phyloP scores from a whole-genome alignment of 2,329 filamentous ascomycete species.

The Stagonosporopsis chrysanthemi region DNA sequence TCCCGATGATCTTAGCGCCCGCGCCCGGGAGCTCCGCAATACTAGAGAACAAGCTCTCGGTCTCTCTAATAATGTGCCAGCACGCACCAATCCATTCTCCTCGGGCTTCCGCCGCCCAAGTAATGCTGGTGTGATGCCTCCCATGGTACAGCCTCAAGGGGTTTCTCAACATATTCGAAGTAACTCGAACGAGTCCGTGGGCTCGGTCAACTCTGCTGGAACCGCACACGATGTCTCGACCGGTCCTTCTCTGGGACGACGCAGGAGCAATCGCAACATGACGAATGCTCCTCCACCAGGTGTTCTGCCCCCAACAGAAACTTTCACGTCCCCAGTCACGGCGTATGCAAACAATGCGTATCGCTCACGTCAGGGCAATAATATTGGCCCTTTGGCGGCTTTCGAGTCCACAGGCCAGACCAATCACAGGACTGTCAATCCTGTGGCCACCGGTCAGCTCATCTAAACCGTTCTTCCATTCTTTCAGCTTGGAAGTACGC shows the following conservation, averaged over 20 bases:
- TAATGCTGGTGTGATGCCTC: slow-evolving; percentile 29
- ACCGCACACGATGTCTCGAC: slow-evolving; percentile 36
- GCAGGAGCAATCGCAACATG: slow-evolving; percentile 48
- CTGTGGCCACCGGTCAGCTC: slow-evolving; percentile 45
- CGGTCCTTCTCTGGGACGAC: slow-evolving; percentile 41
- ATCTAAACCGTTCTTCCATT: slow-evolving; percentile 29
- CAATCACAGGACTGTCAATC: slow-evolving; percentile 36
- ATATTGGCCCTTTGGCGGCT: slow-evolving; percentile 24
- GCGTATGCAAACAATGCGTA: slow-evolving; percentile 42
- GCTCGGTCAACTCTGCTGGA: slow-evolving; percentile 40
- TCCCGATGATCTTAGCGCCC: slow-evolving; percentile 44
- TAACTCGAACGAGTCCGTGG: slow-evolving; percentile 45
- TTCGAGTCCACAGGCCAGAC: slow-evolving; percentile 41
- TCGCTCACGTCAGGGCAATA: slow-evolving; percentile 35
- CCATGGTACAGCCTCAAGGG: slow-evolving; percentile 20
- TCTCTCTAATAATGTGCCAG: slow-evolving; percentile 34
- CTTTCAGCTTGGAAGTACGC: background rate
- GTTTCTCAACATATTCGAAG: slow-evolving; percentile 37
- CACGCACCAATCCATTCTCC: slow-evolving; percentile 48
- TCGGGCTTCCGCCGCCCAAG: slow-evolving; percentile 40
- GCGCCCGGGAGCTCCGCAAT: slow-evolving; percentile 48
- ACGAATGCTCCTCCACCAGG: slow-evolving; percentile 34
- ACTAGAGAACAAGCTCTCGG: slow-evolving; percentile 44
- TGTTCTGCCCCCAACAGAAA: slow-evolving; percentile 33
- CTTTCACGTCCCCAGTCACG: slow-evolving; percentile 33